Conservation (phyloP, 805 yeast genomes). For the Suhomyces sp. region DNA sequence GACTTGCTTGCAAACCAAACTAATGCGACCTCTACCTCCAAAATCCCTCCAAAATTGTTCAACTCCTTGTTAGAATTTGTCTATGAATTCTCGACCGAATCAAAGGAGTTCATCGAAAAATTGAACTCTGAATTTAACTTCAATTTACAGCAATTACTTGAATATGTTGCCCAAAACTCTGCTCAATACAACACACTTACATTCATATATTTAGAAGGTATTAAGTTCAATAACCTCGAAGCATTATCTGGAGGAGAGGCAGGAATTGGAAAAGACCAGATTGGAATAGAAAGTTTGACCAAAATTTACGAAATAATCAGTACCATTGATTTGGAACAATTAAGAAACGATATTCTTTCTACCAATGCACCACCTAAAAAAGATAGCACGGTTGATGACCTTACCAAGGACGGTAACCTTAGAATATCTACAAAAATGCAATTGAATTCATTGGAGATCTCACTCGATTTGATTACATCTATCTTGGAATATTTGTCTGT, state of each 20-base stretch:
- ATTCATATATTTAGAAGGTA: conserved; percentile 40
- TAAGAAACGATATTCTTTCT: conserved; percentile 32
- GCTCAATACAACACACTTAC: conserved; percentile 23
- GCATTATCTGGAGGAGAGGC: conserved; percentile 13
- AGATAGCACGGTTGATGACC: conserved; percentile 18
- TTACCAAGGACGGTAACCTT: conserved; percentile 33
- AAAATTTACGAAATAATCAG: conserved; percentile 23
- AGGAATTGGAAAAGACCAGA: conserved; percentile 17
- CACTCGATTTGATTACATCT: conserved; percentile 76
- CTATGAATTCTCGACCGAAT: conserved; percentile 61
- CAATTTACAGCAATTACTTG: conserved; percentile 16
- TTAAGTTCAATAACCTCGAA: conserved; percentile 43
- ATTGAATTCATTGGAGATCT: conserved; percentile 64
- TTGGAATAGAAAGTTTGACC: conserved; percentile 19
- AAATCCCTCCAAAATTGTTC: conserved; percentile 44
- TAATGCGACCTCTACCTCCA: conserved; percentile 19
- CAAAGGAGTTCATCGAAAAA: conserved; percentile 49
- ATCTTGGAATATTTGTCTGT: conserved; percentile 56
- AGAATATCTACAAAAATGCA: conserved; percentile 45
- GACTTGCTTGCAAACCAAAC: conserved; percentile 37
- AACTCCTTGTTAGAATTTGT: conserved; percentile 56
- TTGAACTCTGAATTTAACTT: conserved; percentile 17
- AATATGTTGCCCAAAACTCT: conserved; percentile 12
- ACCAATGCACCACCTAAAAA: conserved; percentile 30
- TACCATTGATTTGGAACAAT: conserved; percentile 25